phyloP scores from a whole-genome alignment of 2,329 filamentous ascomycete genomes.

The Emmonsia crescens region DNA sequence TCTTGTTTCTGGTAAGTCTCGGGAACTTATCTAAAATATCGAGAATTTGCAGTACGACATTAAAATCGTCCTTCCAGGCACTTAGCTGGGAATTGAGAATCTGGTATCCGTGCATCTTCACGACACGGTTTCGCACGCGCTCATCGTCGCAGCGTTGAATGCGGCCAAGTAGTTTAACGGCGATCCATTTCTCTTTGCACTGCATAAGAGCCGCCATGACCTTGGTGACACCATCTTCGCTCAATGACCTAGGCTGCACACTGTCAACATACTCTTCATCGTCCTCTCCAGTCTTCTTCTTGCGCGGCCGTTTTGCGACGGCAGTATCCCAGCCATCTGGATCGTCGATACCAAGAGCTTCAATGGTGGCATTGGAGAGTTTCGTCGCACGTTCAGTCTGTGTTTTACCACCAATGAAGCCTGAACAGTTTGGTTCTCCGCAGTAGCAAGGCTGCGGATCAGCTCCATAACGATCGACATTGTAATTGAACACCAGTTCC shows the following conservation, averaged over 20 bases:
- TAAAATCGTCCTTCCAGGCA: conserved; percentile 79
- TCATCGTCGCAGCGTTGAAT: conserved; percentile 83
- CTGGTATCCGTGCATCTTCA: conserved; percentile 94
- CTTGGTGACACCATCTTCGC: conserved; percentile 76
- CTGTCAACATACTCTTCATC: conserved; percentile 95
- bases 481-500: conserved; percentile 98
- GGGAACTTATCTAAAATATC: conserved; percentile 83
- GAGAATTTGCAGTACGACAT: conserved; percentile 79
- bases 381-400: conserved; percentile 94
- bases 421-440: conserved; percentile 84
- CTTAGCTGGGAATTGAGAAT: conserved; percentile 80
- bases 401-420: conserved; percentile 94
- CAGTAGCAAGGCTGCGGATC: conserved; percentile 97
- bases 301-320: conserved; percentile 79
- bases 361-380: conserved; percentile 75
- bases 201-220: conserved; percentile 96
- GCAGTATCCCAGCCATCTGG: conserved; percentile 84
- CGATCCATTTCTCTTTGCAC: conserved; percentile 99
- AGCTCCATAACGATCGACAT: conserved; percentile 93
- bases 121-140: conserved; percentile 73
- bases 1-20: conserved; percentile 86
- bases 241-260: conserved; percentile 65
- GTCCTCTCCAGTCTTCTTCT: conserved; percentile 83
- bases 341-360: conserved; percentile 91
- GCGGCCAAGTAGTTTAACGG: conserved; percentile 81